Percentiles rank a stretch among this genome's conserved stretches.
Evolutionary conservation across 2,329 filamentous ascomycete species (phyloP).

Genomic region (Penicillium digitatum): DNA sequence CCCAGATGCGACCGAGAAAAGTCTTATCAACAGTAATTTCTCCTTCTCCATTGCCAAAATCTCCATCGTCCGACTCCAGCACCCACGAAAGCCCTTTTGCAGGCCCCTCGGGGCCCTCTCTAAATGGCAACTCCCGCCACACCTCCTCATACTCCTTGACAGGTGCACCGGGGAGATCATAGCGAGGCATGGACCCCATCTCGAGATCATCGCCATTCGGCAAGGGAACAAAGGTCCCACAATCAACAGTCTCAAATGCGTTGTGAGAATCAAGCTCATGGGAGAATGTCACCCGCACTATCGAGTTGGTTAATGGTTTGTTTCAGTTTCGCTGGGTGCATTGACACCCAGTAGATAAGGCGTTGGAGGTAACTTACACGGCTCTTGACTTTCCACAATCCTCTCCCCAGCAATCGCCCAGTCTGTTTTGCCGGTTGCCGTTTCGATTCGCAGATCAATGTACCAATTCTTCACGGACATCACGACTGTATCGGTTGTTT

Average conservation of each 20-base stretch:
- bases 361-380: constrained; percentile 26
- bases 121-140: constrained; percentile 52
- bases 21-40: constrained; percentile 24
- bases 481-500: constrained; percentile 45
- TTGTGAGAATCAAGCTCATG: constrained; percentile 40
- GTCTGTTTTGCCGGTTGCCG: constrained; percentile 35
- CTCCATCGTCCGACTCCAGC: constrained; percentile 24
- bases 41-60: constrained; percentile 12
- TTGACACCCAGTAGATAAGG: no score
- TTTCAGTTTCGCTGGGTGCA: not conserved
- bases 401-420: constrained; percentile 46
- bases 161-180: constrained; percentile 32
- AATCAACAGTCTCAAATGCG: constrained; percentile 33
- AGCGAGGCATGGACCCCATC: constrained; percentile 38
- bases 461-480: constrained; percentile 44
- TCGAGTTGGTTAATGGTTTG: not conserved
- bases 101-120: constrained; percentile 27
- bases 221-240: constrained; percentile 37
- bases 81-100: constrained; percentile 29
- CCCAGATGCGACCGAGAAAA: constrained; percentile 32
- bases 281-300: constrained; percentile 38
- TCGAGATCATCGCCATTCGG: constrained; percentile 43
- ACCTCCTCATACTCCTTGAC: constrained; percentile 60
- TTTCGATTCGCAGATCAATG: constrained; percentile 43
- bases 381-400: constrained; percentile 34